Conservation (phyloP, 1,284 basidiomycete genomes). For the Leccinum glutinopallens region DNA sequence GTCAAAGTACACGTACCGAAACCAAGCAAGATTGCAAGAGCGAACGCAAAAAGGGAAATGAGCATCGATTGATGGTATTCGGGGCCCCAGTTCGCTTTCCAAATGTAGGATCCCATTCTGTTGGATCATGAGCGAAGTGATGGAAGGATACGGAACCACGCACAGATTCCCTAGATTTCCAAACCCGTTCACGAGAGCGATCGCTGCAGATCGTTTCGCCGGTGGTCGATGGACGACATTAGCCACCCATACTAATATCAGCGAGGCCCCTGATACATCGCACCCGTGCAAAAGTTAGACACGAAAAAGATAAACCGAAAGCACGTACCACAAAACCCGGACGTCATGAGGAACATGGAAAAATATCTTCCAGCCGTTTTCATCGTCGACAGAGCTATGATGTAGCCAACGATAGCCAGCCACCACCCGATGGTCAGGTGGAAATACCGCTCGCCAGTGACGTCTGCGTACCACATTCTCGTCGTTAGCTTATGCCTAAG, state of each 20-base stretch:
- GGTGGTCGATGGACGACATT: slow-evolving; percentile 3
- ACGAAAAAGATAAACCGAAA: background rate
- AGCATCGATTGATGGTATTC: slow-evolving; percentile 2
- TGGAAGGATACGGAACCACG: background rate
- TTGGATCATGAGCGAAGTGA: background rate
- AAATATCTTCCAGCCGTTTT: background rate
- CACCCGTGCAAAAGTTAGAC: background rate
- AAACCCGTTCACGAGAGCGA: slow-evolving; percentile 2
- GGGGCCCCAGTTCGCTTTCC: background rate
- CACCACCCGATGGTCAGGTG: slow-evolving; percentile 1
- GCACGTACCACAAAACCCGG: background rate
- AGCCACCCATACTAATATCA: slow-evolving; percentile 4
- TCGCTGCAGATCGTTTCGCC: slow-evolving; percentile 1
- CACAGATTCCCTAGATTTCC: slow-evolving; percentile 1
- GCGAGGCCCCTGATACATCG: background rate
- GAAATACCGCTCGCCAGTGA: background rate
- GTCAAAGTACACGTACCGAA: background rate
- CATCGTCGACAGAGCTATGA: slow-evolving; percentile 2
- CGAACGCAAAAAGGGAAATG: background rate
- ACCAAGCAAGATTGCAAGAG: background rate
- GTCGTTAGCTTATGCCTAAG: background rate
- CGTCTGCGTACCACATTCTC: background rate
- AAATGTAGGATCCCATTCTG: slow-evolving; percentile 2
- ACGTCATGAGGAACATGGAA: slow-evolving; percentile 3
- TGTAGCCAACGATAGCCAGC: background rate